Base-by-base conservation (phyloP, 306 rosid species). In the Senna siamea region DNA sequence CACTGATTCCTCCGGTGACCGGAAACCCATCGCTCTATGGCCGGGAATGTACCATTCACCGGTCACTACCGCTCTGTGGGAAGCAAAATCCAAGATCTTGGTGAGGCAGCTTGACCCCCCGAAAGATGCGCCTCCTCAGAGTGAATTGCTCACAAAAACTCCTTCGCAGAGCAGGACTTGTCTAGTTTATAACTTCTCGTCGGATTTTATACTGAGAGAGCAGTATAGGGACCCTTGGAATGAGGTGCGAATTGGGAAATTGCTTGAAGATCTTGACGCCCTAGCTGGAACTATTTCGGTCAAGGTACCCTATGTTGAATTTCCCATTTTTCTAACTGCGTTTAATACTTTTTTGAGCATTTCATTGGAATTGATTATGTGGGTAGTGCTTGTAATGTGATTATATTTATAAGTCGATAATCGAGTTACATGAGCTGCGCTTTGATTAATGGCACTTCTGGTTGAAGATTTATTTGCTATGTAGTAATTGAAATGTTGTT, bases 21-120 rank as follows among this genome's bases (percentile, higher is more conserved):
- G 89, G 60, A 89, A 88, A 71, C 96, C 97, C 35, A 89, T 88
- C 43, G 78, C 78, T 26, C n/a, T 91, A 53, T 94, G 98, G 98
- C 97, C 97, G 2, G 99, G 97, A 69, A 92, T 89, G 95, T 92
- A 85, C 87, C 97, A 89, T 69, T 94, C 99, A 13, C 97, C 99
- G 18, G 96, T 94, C 47, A 92, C 99, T 1, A 77, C 90, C 11
- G 97, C 99, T 2, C 76, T 92, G 5, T 94, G 99, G 99, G 95
- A 91, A 48, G 96, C 97, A 0, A 79, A 96, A 82, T 55, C 78
- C 2, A 80, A 82, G 14, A 87, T 87, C 46, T 87, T 91, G 18
- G 97, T 86, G 78, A 80, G 86, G 67, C 85, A 86, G 66, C 83
- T 89, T 9, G 93, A 92, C 76, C 93, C 95, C 18, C 96, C 95